Percentiles rank a stretch among this genome's conserved stretches.
Conservation (phyloP, 352 stramenopile genomes). For the Phytophthora sansomeana region DNA sequence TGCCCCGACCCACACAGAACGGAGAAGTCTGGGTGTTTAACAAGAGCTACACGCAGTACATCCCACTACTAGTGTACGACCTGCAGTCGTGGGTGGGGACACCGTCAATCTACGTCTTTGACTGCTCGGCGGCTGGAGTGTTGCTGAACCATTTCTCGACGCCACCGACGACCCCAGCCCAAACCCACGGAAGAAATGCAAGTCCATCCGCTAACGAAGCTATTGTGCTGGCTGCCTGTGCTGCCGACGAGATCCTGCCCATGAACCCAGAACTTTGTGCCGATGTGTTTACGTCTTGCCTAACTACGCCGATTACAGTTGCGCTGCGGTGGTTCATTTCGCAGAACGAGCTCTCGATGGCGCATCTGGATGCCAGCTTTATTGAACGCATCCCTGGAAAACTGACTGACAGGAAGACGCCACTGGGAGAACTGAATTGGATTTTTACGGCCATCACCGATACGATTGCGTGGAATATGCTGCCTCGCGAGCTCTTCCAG, state of each 20-base stretch:
- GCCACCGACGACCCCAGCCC: constrained; percentile 27
- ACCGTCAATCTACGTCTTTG: constrained; percentile 97
- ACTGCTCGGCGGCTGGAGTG: constrained; percentile 97
- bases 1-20: constrained; percentile 96
- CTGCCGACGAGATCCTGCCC: constrained; percentile 95
- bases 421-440: constrained; percentile 99
- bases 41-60: constrained; percentile 99
- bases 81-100: constrained; percentile 95
- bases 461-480: constrained; percentile 99
- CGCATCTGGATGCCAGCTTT: constrained; percentile 82
- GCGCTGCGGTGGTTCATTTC: constrained; percentile 98
- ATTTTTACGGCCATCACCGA: constrained; percentile 99
- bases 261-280: constrained; percentile 97
- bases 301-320: constrained; percentile 99
- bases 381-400: constrained; percentile 93
- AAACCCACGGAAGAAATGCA: constrained; percentile 30
- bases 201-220: constrained; percentile 76
- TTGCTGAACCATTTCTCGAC: constrained; percentile 95
- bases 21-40: constrained; percentile 99
- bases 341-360: constrained; percentile 92
- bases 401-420: constrained; percentile 94
- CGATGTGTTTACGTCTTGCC: constrained; percentile 99
- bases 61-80: constrained; percentile 97
- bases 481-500: constrained; percentile 97
- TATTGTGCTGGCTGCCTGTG: constrained; percentile 97